Percentiles rank a stretch among this genome's conserved stretches.
Evolutionary conservation across 768 basidiomycete species (phyloP).

Genomic region (Suillus subalutaceus): DNA sequence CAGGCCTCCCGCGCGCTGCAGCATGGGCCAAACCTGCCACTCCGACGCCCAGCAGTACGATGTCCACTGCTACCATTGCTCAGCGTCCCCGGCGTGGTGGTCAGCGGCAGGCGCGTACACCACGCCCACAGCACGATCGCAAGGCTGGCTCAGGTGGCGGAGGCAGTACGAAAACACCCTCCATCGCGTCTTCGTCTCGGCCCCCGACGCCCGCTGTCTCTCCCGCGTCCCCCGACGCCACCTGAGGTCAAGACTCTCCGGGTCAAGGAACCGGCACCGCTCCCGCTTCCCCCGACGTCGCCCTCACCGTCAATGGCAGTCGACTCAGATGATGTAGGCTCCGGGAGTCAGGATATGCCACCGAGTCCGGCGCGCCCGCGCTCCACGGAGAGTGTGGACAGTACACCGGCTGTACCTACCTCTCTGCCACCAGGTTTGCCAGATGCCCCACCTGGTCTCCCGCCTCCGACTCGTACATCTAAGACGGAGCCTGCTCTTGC

Average conservation of each 20-base stretch:
- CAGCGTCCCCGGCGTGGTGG: slow-evolving; percentile 49
- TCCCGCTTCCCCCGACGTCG: slow-evolving; percentile 32
- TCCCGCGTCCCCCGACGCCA: slow-evolving; percentile 46
- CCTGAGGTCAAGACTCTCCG: slow-evolving; percentile 43
- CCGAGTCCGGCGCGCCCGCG: slow-evolving; percentile 46
- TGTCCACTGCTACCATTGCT: slow-evolving; percentile 25
- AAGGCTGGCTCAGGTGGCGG: slow-evolving; percentile 38
- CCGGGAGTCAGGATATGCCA: slow-evolving; percentile 45
- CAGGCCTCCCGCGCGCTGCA: slow-evolving; percentile 67
- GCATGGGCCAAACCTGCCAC: slow-evolving; percentile 59
- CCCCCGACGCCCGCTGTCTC: slow-evolving; percentile 54
- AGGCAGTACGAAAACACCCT: slow-evolving; percentile 44
- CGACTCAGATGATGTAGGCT: slow-evolving; percentile 56
- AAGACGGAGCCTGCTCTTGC: slow-evolving; percentile 55
- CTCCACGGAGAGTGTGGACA: slow-evolving; percentile 41
- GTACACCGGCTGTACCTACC: slow-evolving; percentile 28
- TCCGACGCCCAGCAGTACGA: slow-evolving; percentile 19
- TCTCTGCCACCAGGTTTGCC: slow-evolving; percentile 53
- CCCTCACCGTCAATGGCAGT: slow-evolving; percentile 52
- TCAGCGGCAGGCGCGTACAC: slow-evolving; percentile 50
- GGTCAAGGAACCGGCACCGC: slow-evolving; percentile 46
- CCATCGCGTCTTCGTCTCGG: slow-evolving; percentile 56
- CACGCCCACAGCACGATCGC: slow-evolving; percentile 45
- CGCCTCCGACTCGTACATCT: slow-evolving; percentile 46
- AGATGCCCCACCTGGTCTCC: slow-evolving; percentile 62